A percentile compares a stretch with the other conserved stretches of the same genome.
Conservation (phyloP, 768 basidiomycete genomes). For the Auricularia sp. region DNA sequence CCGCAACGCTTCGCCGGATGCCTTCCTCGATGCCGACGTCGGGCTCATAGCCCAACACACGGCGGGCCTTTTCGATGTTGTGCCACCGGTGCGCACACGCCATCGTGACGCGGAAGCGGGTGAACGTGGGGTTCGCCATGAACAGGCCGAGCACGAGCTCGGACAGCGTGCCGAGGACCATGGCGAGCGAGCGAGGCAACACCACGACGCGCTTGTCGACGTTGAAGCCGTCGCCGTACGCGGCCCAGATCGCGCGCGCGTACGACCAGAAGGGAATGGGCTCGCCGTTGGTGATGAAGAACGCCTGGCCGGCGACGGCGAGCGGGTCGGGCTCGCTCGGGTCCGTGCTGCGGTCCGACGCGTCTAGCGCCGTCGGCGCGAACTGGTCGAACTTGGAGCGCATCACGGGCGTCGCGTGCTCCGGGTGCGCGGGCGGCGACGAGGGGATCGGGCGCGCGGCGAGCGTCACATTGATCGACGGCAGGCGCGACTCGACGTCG, state of each 20-base stretch:
- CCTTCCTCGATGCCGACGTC: conserved; percentile 84
- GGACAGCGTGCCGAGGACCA: conserved; percentile 57
- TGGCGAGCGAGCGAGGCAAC: conserved; percentile 55
- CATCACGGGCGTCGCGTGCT: conserved; percentile 39
- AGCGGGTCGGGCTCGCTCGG: conserved; percentile 30
- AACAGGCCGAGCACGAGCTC: conserved; percentile 67
- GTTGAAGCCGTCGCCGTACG: conserved; percentile 40
- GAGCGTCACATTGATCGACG: conserved; percentile 36
- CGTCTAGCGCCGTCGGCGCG: conserved; percentile 45
- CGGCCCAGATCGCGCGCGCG: conserved; percentile 66
- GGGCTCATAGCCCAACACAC: conserved; percentile 90
- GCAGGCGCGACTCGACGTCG: conserved; percentile 17
- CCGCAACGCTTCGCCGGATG: conserved; percentile 65
- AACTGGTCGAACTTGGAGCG: conserved; percentile 80
- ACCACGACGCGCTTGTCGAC: conserved; percentile 34
- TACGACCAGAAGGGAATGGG: conserved; percentile 97
- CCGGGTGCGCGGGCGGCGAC: conserved; percentile 44
- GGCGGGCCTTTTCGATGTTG: conserved; percentile 88
- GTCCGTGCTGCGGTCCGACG: conserved; percentile 35
- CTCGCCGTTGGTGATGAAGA: conserved; percentile 96
- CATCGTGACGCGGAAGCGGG: conserved; percentile 72
- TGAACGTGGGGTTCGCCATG: conserved; percentile 79
- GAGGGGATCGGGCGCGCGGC: conserved; percentile 65
- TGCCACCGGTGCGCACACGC: conserved; percentile 75
- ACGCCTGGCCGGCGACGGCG: conserved; percentile 83